Evolutionary conservation across 805 yeast species (phyloP).

Genomic region (Blastobotrys americana): DNA sequence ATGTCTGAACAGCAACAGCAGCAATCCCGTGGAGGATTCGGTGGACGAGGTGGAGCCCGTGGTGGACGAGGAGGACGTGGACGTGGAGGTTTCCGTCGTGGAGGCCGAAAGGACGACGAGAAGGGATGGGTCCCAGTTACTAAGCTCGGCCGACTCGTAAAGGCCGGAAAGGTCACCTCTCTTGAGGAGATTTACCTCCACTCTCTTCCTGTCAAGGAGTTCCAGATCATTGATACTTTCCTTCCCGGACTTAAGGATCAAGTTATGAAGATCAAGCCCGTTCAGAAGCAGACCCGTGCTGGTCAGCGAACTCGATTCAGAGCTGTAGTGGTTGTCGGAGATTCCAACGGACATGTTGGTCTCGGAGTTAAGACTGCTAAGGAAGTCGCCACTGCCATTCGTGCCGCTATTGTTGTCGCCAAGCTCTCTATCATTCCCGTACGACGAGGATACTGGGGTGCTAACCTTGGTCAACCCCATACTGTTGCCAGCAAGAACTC

Average conservation of each 20-base stretch:
- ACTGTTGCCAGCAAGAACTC: slow-evolving; percentile 96
- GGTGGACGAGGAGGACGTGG: slow-evolving; percentile 37
- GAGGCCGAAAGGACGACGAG: slow-evolving; percentile 85
- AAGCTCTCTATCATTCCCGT: slow-evolving; percentile 97
- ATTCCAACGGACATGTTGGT: slow-evolving; percentile 99
- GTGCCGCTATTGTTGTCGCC: slow-evolving; percentile 99
- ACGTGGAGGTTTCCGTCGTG: slow-evolving; percentile 59
- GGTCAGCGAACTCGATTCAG: slow-evolving; percentile 99
- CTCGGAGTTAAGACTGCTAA: slow-evolving; percentile 99
- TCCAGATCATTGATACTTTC: slow-evolving; percentile 94
- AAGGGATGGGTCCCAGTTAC: slow-evolving; percentile 99
- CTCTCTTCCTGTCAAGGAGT: slow-evolving; percentile 99
- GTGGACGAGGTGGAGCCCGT: slow-evolving; percentile 25
- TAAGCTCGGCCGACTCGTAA: slow-evolving; percentile 99
- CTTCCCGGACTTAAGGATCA: slow-evolving; percentile 95
- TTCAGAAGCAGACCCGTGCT: slow-evolving; percentile 99
- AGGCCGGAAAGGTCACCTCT: slow-evolving; percentile 95
- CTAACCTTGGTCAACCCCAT: slow-evolving; percentile 99
- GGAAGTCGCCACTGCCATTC: slow-evolving; percentile 99
- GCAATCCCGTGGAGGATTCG: slow-evolving; percentile 33
- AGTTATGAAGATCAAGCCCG: slow-evolving; percentile 99
- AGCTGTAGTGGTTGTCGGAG: slow-evolving; percentile 99
- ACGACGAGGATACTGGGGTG: slow-evolving; percentile 99
- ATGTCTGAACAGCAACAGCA: slow-evolving; percentile 27
- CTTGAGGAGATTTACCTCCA: slow-evolving; percentile 98